Evolutionary conservation across 192 early-diverging fungal species (phyloP).

Genomic region (Dimargaris cristalligena): DNA sequence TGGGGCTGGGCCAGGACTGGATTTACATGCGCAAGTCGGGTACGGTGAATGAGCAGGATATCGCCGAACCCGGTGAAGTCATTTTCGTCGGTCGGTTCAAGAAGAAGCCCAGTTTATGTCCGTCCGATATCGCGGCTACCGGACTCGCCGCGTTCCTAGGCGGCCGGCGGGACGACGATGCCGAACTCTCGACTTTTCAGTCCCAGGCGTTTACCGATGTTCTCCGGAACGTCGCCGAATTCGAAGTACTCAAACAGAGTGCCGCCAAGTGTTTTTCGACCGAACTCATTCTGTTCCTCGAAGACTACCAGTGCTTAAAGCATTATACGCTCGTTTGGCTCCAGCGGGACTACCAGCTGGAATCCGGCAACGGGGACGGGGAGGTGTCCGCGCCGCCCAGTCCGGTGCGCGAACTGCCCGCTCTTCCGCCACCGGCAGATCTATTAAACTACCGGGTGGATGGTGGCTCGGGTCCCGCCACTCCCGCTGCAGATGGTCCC

Average conservation of each 20-base stretch:
- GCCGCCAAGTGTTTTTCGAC: constrained; percentile 10
- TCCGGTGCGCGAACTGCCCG: no score
- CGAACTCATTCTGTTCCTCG: constrained; percentile 7
- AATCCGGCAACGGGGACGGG: background rate
- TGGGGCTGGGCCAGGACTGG: background rate
- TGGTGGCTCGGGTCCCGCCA: no score
- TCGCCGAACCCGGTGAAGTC: background rate
- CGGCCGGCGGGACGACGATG: background rate
- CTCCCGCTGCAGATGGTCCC: no score
- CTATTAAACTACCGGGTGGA: no score
- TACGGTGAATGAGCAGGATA: background rate
- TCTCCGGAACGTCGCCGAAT: background rate
- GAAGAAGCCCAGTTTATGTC: background rate
- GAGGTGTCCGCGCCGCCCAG: no score
- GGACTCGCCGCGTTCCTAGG: background rate
- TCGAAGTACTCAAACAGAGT: background rate
- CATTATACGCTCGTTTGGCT: background rate
- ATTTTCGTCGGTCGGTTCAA: background rate
- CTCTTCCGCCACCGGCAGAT: no score
- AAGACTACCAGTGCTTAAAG: constrained; percentile 9
- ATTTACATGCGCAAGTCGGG: background rate
- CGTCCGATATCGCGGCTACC: background rate
- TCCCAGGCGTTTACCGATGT: background rate
- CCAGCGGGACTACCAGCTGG: background rate
- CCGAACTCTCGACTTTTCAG: background rate